Base-by-base conservation (phyloP, 2,329 filamentous ascomycete species). In the Laburnicola sp. region DNA sequence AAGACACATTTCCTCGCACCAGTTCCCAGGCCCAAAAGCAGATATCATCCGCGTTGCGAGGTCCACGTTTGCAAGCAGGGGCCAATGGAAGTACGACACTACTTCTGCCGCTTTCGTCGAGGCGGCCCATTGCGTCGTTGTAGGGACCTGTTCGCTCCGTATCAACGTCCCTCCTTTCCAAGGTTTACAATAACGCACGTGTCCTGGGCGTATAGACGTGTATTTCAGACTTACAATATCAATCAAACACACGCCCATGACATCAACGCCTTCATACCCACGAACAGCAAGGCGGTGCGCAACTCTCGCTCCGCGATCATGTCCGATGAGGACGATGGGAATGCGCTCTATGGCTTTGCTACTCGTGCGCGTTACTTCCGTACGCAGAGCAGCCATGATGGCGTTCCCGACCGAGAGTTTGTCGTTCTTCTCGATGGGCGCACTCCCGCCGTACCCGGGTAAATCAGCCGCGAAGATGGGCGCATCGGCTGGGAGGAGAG, bases 81-180 rank as follows among this genome's bases (percentile, higher is more conserved):
- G 82, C 81, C 82, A 85, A 65, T 85, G 82, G 58, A 79, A 84
- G 63, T 83, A 84, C 0, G 75, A 73, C 26, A 71, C 72, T 1
- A 80, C 78, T 51, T 63, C 61, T 2, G 53, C 53, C 2, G 82
- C 78, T 0, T 67, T 65, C 3, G 72, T 57, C 3, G 74, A 75
- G 11, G 74, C 66, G 42, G 70, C 69, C 68, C 78, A 84, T 77
- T 83, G 83, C 4, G 74, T 74, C 8, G 81, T 73, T 0, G 81
- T 84, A 2, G 82, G 82, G 35, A 77, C 80, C 37, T 84, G 16
- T 23, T 16, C 16, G 16, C 16, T 16, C 16, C 16, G 16, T 16
- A 16, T 16, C 16, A 16, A 16, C 16, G 16, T 16, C 16, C 16
- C 16, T 16, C 16, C 16, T 16, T 16, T 16, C 16, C 16, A 16